These are phyloP conservation scores for Sphaerulina populicola DNA, from an alignment of 2,329 filamentous ascomycete genomes.

Conservation along the genomic window DNA sequence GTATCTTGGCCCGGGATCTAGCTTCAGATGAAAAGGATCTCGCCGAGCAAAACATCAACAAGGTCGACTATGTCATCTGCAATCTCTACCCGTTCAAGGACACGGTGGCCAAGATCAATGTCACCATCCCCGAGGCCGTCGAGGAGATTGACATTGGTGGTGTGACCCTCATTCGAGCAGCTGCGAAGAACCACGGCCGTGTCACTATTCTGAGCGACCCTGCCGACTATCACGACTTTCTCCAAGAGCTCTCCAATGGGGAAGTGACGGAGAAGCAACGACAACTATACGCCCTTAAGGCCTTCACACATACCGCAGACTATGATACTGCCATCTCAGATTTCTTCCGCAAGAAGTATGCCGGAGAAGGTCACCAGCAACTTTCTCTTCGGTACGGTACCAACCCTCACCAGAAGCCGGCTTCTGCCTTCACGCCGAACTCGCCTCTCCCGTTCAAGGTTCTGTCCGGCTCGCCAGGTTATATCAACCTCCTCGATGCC, in stretches of 20 bases:
- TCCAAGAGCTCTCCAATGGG: constrained; percentile 78
- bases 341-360: constrained; percentile 97
- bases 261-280: constrained; percentile 78
- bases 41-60: constrained; percentile 86
- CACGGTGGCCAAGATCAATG: constrained; percentile 91
- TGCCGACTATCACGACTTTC: constrained; percentile 84
- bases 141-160: constrained; percentile 99
- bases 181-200: constrained; percentile 93
- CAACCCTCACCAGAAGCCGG: constrained; percentile 97
- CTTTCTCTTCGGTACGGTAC: constrained; percentile 84
- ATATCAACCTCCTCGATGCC: constrained; percentile 94
- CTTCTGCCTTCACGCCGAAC: constrained; percentile 68
- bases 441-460: constrained; percentile 88
- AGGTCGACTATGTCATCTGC: constrained; percentile 91
- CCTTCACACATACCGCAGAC: constrained; percentile 95
- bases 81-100: constrained; percentile 99
- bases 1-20: constrained; percentile 88
- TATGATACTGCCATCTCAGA: constrained; percentile 91
- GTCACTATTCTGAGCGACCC: constrained; percentile 96
- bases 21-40: constrained; percentile 96
- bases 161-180: constrained; percentile 89
- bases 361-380: constrained; percentile 73
- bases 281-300: constrained; percentile 88
- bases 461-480: constrained; percentile 78
- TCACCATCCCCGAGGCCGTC: constrained; percentile 91